Evolutionary conservation across 768 basidiomycete species (phyloP).

Genomic region (Coprinopsis sp.): DNA sequence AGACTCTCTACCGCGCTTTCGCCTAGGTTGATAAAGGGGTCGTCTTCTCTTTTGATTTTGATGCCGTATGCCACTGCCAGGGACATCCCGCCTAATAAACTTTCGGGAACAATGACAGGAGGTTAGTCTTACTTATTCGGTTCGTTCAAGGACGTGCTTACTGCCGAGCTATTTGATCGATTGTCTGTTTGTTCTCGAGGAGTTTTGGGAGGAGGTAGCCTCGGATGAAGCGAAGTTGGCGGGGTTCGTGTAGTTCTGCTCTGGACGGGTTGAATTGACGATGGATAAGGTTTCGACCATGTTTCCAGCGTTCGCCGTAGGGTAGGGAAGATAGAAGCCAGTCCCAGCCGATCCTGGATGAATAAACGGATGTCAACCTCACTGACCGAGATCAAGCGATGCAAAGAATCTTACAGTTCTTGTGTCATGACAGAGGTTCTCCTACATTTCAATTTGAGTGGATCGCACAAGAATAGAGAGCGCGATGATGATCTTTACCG

Average conservation of each 20-base stretch:
- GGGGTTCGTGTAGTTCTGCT: background rate
- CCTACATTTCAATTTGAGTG: too few relatives aligned
- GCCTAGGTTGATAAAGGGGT: constrained; percentile 23
- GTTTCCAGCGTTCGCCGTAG: constrained; percentile 2
- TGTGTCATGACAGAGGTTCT: too few relatives aligned
- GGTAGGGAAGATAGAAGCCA: constrained; percentile 1
- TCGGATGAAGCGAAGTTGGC: background rate
- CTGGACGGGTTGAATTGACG: background rate
- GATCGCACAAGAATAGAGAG: too few relatives aligned
- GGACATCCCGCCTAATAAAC: background rate
- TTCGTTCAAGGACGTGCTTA: too few relatives aligned
- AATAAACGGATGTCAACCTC: background rate
- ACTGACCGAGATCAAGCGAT: too few relatives aligned
- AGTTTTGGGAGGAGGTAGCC: constrained; percentile 1
- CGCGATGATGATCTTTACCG: too few relatives aligned
- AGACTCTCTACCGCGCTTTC: constrained; percentile 23
- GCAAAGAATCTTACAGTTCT: too few relatives aligned
- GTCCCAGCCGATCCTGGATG: background rate
- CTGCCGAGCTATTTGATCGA: background rate
- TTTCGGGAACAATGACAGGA: background rate
- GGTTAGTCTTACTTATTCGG: too few relatives aligned
- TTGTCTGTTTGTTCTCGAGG: background rate
- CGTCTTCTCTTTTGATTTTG: constrained; percentile 18
- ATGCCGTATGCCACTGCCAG: constrained; percentile 45
- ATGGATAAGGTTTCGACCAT: background rate